Percentiles rank a stretch among this genome's conserved stretches.
Evolutionary conservation across 768 basidiomycete genomes (phyloP).

Genomic region (Crucibulum laeve): DNA sequence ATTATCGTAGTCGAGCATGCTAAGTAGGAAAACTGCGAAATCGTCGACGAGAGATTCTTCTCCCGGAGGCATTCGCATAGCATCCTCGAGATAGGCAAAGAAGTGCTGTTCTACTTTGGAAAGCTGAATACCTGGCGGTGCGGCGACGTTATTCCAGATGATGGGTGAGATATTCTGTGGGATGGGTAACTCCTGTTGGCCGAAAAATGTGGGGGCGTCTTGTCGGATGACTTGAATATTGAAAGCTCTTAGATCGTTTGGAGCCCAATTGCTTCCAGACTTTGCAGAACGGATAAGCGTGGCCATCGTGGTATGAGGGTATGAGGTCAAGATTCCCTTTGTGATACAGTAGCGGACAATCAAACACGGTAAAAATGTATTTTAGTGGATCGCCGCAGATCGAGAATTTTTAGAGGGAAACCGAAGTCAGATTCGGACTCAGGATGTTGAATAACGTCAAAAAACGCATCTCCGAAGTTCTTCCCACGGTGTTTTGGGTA

Average conservation of each 20-base stretch:
- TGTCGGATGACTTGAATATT: constrained; percentile 11
- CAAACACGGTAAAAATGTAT: too few relatives aligned
- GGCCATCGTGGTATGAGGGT: too few relatives aligned
- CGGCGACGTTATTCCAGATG: constrained; percentile 8
- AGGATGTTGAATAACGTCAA: too few relatives aligned
- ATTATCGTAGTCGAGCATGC: constrained; percentile 11
- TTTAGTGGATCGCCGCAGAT: too few relatives aligned
- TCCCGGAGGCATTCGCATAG: neutral
- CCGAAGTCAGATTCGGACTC: too few relatives aligned
- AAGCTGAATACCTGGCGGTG: constrained; percentile 5
- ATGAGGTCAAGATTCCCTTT: too few relatives aligned
- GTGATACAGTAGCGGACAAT: too few relatives aligned
- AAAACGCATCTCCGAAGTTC: too few relatives aligned
- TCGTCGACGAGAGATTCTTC: constrained; percentile 10
- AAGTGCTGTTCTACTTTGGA: constrained; percentile 8
- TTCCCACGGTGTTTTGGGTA: too few relatives aligned
- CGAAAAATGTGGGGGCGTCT: neutral
- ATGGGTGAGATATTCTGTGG: constrained; percentile 1
- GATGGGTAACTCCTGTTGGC: neutral
- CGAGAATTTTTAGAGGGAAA: too few relatives aligned
- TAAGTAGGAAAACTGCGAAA: constrained; percentile 9
- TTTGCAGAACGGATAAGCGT: constrained; percentile 17
- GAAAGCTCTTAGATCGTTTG: constrained; percentile 16
- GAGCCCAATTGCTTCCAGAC: constrained; percentile 21
- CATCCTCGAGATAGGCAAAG: constrained; percentile 8